phyloP scores from a whole-genome alignment of 2,329 filamentous ascomycete species.

The Bipolaris cookei region DNA sequence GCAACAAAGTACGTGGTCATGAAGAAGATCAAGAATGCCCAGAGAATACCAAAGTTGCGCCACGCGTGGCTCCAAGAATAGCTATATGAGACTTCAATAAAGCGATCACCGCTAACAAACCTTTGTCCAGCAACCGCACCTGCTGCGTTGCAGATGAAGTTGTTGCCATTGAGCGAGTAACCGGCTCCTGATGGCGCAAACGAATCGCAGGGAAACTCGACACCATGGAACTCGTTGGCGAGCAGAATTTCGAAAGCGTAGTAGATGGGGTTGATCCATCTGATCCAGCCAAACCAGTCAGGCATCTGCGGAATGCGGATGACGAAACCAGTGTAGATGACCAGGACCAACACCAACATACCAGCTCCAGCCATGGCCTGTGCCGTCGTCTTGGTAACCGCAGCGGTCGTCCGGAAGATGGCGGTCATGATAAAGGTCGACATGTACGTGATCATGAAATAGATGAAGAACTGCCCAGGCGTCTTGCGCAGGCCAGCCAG shows the following conservation, averaged over 20 bases:
- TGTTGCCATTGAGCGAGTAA: conserved; percentile 29
- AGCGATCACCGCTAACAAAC: conserved; percentile 51
- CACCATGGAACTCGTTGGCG: conserved; percentile 69
- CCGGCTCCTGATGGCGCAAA: conserved; percentile 51
- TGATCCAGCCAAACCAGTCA: conserved; percentile 50
- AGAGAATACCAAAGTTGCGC: conserved; percentile 68
- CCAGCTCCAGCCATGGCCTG: conserved; percentile 63
- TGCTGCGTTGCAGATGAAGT: conserved; percentile 48
- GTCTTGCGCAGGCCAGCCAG: conserved; percentile 78
- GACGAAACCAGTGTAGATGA: conserved; percentile 72
- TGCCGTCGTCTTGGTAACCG: conserved; percentile 70
- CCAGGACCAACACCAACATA: conserved; percentile 66
- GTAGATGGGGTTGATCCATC: conserved; percentile 74
- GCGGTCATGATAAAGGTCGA: conserved; percentile 75
- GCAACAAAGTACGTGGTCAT: conserved; percentile 67
- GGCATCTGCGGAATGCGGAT: conserved; percentile 67
- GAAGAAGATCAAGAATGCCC: conserved; percentile 70
- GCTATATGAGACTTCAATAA: conserved; percentile 35
- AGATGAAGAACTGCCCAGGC: conserved; percentile 81
- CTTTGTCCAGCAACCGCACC: conserved; percentile 50
- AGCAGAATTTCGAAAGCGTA: conserved; percentile 82
- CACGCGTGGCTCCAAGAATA: conserved; percentile 55
- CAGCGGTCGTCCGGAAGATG: conserved; percentile 79
- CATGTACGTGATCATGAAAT: conserved; percentile 64
- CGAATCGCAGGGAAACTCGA: conserved; percentile 42